Percentiles rank a stretch among this genome's conserved stretches.
These are phyloP conservation scores for Saccharomycopsis fermentans DNA, from an alignment of 805 yeast genomes.

Conservation along the genomic window DNA sequence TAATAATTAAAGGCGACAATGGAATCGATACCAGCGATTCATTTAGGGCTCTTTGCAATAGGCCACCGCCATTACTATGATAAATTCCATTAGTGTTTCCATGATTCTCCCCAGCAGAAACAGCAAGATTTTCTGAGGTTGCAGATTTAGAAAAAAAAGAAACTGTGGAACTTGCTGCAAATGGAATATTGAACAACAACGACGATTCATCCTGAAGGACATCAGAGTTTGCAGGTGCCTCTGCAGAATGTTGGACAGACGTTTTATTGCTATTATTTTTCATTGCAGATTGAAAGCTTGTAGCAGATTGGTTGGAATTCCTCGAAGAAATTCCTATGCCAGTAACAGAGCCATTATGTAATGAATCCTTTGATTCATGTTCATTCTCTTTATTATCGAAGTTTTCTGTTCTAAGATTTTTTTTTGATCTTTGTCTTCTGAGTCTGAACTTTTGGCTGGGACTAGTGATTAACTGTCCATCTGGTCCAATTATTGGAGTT, in stretches of 20 bases:
- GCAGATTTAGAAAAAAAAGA: slow-evolving; percentile 2
- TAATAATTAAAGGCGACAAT: slow-evolving; percentile 15
- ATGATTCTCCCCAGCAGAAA: slow-evolving; percentile 1
- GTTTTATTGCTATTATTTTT: neutral
- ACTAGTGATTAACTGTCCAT: slow-evolving; percentile 8
- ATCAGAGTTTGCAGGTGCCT: neutral
- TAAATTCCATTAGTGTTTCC: neutral
- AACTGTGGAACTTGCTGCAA: slow-evolving; percentile 14
- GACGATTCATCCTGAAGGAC: slow-evolving; percentile 1
- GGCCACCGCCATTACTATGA: neutral
- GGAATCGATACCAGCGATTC: slow-evolving; percentile 15
- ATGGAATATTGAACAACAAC: slow-evolving; percentile 18
- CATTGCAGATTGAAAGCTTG: neutral
- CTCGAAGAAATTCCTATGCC: slow-evolving; percentile 29
- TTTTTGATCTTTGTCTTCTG: slow-evolving; percentile 13
- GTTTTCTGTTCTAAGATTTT: slow-evolving; percentile 8
- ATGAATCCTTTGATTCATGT: slow-evolving; percentile 8
- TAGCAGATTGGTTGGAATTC: slow-evolving; percentile 1
- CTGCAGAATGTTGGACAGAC: neutral
- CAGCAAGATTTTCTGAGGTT: neutral
- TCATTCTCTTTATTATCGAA: slow-evolving; percentile 10
- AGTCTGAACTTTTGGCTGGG: slow-evolving; percentile 17
- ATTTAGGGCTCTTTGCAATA: slow-evolving; percentile 5
- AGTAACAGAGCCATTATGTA: slow-evolving; percentile 32
- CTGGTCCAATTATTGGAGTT: slow-evolving; percentile 6